These are phyloP conservation scores for Talaromyces verruculosus DNA, from an alignment of 2,329 filamentous ascomycete genomes.

Conservation along the genomic window DNA sequence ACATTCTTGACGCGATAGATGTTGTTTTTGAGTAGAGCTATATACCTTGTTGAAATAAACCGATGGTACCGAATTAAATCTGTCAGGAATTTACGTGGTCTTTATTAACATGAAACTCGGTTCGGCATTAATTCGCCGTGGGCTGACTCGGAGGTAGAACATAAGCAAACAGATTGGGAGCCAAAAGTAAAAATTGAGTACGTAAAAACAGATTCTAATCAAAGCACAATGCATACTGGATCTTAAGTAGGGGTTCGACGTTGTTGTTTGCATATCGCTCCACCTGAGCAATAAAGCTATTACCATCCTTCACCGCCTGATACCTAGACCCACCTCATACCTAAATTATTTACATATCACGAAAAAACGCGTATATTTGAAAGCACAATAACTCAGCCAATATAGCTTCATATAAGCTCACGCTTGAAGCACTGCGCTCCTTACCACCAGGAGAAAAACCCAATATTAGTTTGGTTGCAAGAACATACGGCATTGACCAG, in stretches of 20 bases:
- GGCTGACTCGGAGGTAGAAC: neutral
- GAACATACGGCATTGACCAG: no score
- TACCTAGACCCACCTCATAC: no score
- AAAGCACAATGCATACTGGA: neutral
- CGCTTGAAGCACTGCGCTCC: no score
- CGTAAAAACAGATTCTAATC: neutral
- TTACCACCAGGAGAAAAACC: no score
- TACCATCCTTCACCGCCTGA: no score
- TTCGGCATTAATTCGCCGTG: neutral
- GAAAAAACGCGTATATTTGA: no score
- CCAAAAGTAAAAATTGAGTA: neutral
- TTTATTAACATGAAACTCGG: neutral
- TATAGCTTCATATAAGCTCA: no score
- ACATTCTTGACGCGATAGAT: conserved; percentile 27
- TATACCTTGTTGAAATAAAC: neutral
- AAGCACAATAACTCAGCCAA: no score
- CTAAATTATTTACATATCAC: no score
- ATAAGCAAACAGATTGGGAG: neutral
- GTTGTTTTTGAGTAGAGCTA: neutral
- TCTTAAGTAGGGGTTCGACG: neutral
- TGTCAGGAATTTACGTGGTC: neutral
- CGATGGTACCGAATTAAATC: neutral
- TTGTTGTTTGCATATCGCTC: neutral
- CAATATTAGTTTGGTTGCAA: no score
- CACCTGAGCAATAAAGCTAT: neutral